Evolutionary conservation across 2,329 filamentous ascomycete genomes (phyloP), one percentile per base, ranked within the genome.

Genomic region (Colletotrichum incanum): DNA sequence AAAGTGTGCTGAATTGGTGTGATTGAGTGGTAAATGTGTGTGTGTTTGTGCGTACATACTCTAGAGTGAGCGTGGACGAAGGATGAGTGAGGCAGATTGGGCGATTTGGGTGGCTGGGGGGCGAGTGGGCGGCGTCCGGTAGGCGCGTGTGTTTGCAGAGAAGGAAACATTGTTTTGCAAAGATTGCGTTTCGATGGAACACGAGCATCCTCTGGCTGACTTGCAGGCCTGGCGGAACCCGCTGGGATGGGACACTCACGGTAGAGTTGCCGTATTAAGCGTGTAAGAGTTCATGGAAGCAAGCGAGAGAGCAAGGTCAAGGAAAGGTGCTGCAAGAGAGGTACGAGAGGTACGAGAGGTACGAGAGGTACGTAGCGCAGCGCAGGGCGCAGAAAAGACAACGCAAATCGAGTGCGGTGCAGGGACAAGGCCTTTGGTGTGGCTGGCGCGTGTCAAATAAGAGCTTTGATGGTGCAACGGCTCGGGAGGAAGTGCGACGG

Each of bases 151-250:
- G 59, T 72, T 59, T 72, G 69, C 69, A 72, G 64, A 72, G 43
- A 69, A 68, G 59, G 43, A 72, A 72, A 69, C 69, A 72, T 52
- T 69, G 69, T 69, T 72, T 72, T 69, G 52, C 58, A 59, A 37
- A 68, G n/a, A 64, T 64, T 55, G 65, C 59, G 58, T 72, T 69
- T 69, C 65, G 28, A 68, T 47, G 69, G 59, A 68, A 69, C 58
- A 60, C 68, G 65, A 43, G 31, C 65, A 65, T 68, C 50, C 50
- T 20, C 5, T 14, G 18, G 37, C 41, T 58, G 31, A 52, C 49
- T 61, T 58, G 34, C 49, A 67, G 64, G 50, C 56, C 41, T 49
- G 58, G 39, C 26, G 43, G 37, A 34, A 56, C 58, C 34, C 37
- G 58, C 47, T 50, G 37, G 34, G 31, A 52, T 28, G 50, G 31